These are phyloP conservation scores for Mortierella sp. DNA, from an alignment of 371 early-diverging fungal genomes.

Conservation along the genomic window DNA sequence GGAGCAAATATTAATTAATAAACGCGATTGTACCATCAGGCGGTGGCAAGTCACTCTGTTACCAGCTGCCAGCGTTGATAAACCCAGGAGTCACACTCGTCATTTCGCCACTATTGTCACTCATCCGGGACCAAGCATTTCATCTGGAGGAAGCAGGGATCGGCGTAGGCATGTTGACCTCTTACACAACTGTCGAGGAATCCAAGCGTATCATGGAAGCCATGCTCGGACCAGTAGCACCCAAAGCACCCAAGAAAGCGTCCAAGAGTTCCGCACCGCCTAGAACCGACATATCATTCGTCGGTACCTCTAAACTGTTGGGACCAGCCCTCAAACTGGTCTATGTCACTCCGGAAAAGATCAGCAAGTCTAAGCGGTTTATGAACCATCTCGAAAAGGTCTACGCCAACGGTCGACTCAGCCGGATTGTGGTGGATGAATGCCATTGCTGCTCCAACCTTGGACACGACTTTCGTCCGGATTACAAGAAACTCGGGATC, in stretches of 20 bases:
- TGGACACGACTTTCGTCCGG: constrained; percentile 90
- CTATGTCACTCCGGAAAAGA: constrained; percentile 94
- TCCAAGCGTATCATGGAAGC: constrained; percentile 63
- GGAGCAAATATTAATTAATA: neutral
- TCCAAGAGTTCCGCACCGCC: constrained; percentile 24
- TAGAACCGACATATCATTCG: neutral
- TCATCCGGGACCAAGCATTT: constrained; percentile 89
- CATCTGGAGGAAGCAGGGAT: constrained; percentile 79
- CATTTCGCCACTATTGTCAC: constrained; percentile 85
- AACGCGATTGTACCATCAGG: constrained; percentile 46
- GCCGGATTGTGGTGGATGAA: constrained; percentile 91
- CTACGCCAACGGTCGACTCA: constrained; percentile 67
- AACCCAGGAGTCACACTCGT: constrained; percentile 86
- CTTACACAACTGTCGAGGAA: constrained; percentile 68
- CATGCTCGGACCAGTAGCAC: constrained; percentile 52
- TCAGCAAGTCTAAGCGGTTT: constrained; percentile 81
- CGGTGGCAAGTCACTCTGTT: constrained; percentile 92
- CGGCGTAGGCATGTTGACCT: constrained; percentile 76
- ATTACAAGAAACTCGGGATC: constrained; percentile 67
- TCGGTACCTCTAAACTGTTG: neutral
- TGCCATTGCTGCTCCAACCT: constrained; percentile 87
- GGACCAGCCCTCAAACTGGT: constrained; percentile 65
- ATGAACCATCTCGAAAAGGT: constrained; percentile 76
- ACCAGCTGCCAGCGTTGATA: constrained; percentile 88
- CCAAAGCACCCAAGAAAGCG: constrained; percentile 21